Evolutionary conservation across 345 rosid species (phyloP).

Genomic region (Ceriops tagal): DNA sequence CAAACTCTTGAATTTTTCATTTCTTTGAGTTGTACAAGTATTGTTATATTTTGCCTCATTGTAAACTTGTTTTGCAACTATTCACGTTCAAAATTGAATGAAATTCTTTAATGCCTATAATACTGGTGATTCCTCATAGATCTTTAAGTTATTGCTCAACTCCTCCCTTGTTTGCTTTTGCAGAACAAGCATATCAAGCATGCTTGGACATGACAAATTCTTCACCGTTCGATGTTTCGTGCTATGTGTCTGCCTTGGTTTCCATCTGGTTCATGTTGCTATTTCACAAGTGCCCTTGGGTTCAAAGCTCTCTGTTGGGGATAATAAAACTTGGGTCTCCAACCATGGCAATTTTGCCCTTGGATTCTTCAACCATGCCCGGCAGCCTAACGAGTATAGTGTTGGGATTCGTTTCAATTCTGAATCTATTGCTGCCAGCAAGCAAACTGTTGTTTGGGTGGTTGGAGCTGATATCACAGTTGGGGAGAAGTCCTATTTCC

Average conservation of each 20-base stretch:
- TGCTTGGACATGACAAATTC: conserved; percentile 29
- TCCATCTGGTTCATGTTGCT: conserved; percentile 30
- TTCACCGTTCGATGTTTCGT: conserved; percentile 27
- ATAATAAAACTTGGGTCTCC: conserved; percentile 59
- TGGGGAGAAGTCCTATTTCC: conserved; percentile 56
- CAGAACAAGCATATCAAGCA: conserved; percentile 28
- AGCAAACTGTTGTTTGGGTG: conserved; percentile 63
- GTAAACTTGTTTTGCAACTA: conserved; percentile 1
- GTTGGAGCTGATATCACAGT: conserved; percentile 62
- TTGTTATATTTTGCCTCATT: conserved; percentile 12
- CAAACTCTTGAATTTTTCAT: conserved; percentile 21
- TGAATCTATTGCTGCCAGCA: conserved; percentile 42
- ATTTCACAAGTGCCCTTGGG: conserved; percentile 58
- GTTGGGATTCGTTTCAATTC: conserved; percentile 73
- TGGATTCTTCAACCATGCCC: conserved; percentile 53
- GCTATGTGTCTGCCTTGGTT: conserved; percentile 36
- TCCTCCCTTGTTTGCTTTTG: conserved; percentile 15
- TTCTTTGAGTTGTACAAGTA: neutral
- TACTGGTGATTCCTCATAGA: conserved; percentile 3
- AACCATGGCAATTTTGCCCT: conserved; percentile 61
- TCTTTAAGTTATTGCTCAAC: conserved; percentile 16
- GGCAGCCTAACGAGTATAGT: conserved; percentile 55
- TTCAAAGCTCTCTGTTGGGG: conserved; percentile 50
- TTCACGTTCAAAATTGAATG: conserved; percentile 3
- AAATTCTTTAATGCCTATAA: conserved; percentile 4